Base-by-base conservation (phyloP, 2,329 filamentous ascomycete species). In the Coccinonectria pachysandricola region DNA sequence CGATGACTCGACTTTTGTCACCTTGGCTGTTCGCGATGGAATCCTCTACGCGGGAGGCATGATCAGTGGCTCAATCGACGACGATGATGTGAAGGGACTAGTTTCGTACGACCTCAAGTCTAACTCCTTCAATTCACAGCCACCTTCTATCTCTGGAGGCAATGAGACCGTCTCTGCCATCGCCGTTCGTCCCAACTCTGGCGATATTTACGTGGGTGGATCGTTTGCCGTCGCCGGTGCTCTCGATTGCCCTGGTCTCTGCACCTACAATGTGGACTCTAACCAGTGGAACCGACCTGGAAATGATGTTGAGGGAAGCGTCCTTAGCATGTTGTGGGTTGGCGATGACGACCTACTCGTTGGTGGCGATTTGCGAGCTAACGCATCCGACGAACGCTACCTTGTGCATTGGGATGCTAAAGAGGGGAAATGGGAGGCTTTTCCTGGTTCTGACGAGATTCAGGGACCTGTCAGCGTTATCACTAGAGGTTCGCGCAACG, bases 171-270 rank as follows among this genome's bases (percentile, higher is more conserved):
- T 96, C 21, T 79, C 84, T 31, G 64, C 81, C 15, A 85, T 98
- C 40, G 70, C 74, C 8, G 65, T 77, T 7, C 79, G 78, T 29
- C 81, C 83, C 1, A 70, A 69, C 28, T 75, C 75, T 11, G 64
- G 68, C 2, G 75, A 91, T 26, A 65, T 98, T 8, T 98, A 81
- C 47, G 80, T 98, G 16, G 88, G 80, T 19, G 91, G 91, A 16
- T 74, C 71, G 7, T 98, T 96, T 48, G 64, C 73, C n/a, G 73
- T 71, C 16, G 91, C 86, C 11, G 91, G 91, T 15, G 78, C 79
- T 4, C 68, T 96, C 15, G 76, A 73, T 21, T 98, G 91, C 50
- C 75, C 79, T 4, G 77, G 74, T 23, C 71, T 98, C 13, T 98
- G 91, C 56, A 63, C 79, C 32, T 93, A 82, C 57, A 76, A 80